These are phyloP conservation scores for Heterococcus sp. DNA, from an alignment of 108 stramenopile species.

Conservation along the genomic window DNA sequence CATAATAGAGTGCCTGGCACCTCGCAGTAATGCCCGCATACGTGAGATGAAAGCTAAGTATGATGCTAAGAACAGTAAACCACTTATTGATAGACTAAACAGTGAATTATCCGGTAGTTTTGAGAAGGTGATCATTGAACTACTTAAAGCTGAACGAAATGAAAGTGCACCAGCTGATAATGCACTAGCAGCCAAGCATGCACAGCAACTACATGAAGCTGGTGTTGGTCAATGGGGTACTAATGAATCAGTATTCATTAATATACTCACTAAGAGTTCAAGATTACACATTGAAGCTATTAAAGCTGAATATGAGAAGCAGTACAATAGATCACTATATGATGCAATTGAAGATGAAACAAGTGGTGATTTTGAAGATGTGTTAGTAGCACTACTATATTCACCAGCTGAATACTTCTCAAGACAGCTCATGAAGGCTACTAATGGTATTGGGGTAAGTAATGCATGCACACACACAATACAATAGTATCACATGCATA, in stretches of 20 bases:
- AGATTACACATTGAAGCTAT: conserved; percentile 35
- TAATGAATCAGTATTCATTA: conserved; percentile 24
- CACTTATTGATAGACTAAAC: conserved; percentile 30
- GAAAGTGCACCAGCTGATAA: not conserved
- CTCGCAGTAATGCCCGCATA: conserved; percentile 23
- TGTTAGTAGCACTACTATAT: conserved; percentile 29
- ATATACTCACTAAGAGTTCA: conserved; percentile 23
- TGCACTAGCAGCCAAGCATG: conserved; percentile 4
- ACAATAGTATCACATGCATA: too few species aligned
- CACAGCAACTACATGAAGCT: conserved; percentile 22
- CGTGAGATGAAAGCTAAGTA: conserved; percentile 11
- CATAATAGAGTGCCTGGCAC: conserved; percentile 23
- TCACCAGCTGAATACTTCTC: conserved; percentile 20
- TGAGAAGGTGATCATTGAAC: conserved; percentile 1
- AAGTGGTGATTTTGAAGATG: conserved; percentile 12
- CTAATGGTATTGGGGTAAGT: conserved; percentile 16
- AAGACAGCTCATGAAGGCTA: conserved; percentile 16
- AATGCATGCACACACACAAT: too few species aligned
- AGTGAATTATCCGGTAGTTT: conserved; percentile 13
- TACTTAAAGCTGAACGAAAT: conserved; percentile 16
- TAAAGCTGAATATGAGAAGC: conserved; percentile 21
- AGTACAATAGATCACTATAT: conserved; percentile 12
- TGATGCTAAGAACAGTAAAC: conserved; percentile 14
- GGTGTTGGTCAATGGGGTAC: conserved; percentile 40
- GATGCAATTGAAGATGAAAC: not conserved